Conservation (phyloP, 164 flowering plant genomes). For the Dillenia suffruticosa region DNA sequence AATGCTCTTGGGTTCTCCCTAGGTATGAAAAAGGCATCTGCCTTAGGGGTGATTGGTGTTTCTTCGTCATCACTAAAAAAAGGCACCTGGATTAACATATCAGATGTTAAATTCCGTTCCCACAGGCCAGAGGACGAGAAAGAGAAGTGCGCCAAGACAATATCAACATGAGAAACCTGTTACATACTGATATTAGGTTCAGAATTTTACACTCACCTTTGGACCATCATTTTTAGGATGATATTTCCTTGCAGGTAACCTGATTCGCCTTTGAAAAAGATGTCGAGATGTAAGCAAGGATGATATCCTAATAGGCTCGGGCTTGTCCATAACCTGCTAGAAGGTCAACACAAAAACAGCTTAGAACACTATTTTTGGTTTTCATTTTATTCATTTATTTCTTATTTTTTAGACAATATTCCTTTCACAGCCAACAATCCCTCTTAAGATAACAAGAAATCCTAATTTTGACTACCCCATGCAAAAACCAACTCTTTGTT, state of each 20-base stretch:
- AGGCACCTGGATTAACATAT: slow-evolving; percentile 52
- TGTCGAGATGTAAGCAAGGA: slow-evolving; percentile 84
- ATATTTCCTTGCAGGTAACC: slow-evolving; percentile 84
- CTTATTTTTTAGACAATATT: too few species aligned
- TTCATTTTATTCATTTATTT: too few species aligned
- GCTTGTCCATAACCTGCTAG: slow-evolving; percentile 73
- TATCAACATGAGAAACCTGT: too few species aligned
- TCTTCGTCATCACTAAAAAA: slow-evolving; percentile 89
- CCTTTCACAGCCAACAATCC: too few species aligned
- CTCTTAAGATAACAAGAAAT: neutral
- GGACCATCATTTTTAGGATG: slow-evolving; percentile 66
- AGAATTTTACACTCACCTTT: slow-evolving; percentile 47
- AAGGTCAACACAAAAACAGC: too few species aligned
- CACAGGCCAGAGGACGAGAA: neutral
- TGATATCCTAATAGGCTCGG: slow-evolving; percentile 75
- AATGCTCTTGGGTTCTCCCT: slow-evolving; percentile 95
- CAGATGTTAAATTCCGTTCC: neutral
- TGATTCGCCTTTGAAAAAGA: slow-evolving; percentile 75
- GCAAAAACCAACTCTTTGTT: slow-evolving; percentile 1
- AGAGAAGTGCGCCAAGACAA: neutral
- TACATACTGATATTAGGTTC: neutral
- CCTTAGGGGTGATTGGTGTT: slow-evolving; percentile 83
- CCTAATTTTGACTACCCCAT: neutral
- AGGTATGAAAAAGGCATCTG: slow-evolving; percentile 92
- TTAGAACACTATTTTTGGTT: too few species aligned